Evolutionary conservation across 768 basidiomycete species (phyloP), one percentile per base, ranked within the genome.

Genomic region (Hericium coralloides): DNA sequence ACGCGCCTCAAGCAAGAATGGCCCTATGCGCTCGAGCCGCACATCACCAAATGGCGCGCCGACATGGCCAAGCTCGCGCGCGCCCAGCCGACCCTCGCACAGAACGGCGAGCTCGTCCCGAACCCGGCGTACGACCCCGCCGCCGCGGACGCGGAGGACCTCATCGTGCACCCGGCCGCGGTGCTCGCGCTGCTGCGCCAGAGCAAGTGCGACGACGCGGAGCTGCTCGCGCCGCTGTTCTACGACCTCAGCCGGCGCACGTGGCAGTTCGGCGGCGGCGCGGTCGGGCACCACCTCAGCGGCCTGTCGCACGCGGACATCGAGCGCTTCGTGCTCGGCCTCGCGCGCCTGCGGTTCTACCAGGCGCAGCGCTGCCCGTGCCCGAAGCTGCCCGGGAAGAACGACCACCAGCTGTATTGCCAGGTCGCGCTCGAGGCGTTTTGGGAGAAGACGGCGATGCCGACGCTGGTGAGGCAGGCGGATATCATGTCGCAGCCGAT

Each of bases 101-200:
- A 14, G 12, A 22, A 9, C 38, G 17, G 26, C 26, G 26, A 31
- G 26, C 26, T 31, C 43, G 17, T 18, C 49, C 37, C 17, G 18
- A 22, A 37, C 38, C 8, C 17, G 5, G 37, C 36, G 18, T 14
- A 12, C 39, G 25, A 15, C 37, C 9, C 22, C 25, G 49, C 59
- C 18, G 41, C n/a, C 22, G 14, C 48, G n/a, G 36, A 15, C 31
- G 50, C 31, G 41, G 25, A 26, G 26, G 60, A 64, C 61, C 43
- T 57, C 55, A 58, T 62, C 55, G 57, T 66, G 1, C 60, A 64
- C 38, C 67, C 67, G 4, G 64, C 64, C 14, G 49, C 38, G 37
- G 65, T 65, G 25, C 64, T 68, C 56, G 56, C 56, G 6, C 63
- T 68, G 23, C 65, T 68, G 8, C 63, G 67, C 55, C 56, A 63